Conservation (phyloP, 164 flowering plant species). For the Aristolochia contorta region DNA sequence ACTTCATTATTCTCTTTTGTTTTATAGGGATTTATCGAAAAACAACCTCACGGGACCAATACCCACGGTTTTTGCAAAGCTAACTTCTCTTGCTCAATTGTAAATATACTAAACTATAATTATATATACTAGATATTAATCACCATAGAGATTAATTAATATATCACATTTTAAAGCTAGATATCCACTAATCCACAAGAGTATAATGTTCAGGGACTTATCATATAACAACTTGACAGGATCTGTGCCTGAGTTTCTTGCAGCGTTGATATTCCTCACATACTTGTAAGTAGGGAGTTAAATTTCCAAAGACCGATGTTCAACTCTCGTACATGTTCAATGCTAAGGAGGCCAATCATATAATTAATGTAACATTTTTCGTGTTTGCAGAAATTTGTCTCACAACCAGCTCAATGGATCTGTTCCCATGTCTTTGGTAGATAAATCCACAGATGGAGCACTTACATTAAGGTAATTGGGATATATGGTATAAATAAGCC, state of each 20-base stretch:
- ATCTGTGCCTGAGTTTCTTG: not conserved
- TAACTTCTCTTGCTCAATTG: too few species aligned
- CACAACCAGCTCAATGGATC: not conserved
- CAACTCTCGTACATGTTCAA: not conserved
- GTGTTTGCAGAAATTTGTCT: not conserved
- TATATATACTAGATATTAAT: too few species aligned
- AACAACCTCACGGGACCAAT: too few species aligned
- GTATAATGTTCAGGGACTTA: not conserved
- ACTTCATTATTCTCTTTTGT: too few species aligned
- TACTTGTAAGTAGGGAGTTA: slow-evolving; percentile 3
- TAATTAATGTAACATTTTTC: not conserved
- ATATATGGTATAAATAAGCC: too few species aligned
- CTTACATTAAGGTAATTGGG: not conserved
- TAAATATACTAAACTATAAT: too few species aligned
- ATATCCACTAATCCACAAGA: not conserved
- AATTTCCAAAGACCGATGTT: too few species aligned
- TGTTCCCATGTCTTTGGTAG: not conserved
- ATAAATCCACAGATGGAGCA: not conserved
- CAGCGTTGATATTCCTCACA: not conserved
- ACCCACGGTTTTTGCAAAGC: too few species aligned
- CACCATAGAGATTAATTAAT: too few species aligned
- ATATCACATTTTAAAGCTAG: not conserved
- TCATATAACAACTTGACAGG: not conserved
- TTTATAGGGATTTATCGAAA: too few species aligned
- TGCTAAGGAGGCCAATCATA: too few species aligned